Conservation (phyloP, 192 early-diverging fungal genomes). For the Coemansia sp. region DNA sequence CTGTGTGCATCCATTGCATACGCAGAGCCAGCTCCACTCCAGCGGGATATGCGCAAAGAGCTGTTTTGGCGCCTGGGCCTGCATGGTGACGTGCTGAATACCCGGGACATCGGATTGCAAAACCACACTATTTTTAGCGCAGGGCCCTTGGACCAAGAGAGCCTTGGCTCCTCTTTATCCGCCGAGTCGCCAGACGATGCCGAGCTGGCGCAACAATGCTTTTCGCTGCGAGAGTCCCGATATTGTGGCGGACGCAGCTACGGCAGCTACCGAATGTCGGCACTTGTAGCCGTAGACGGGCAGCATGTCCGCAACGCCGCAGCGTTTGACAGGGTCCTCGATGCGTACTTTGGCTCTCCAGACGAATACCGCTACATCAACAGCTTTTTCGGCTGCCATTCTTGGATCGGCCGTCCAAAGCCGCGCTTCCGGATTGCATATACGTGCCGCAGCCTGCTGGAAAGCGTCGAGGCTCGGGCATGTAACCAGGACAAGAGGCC, state of each 20-base stretch:
- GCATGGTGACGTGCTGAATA: not conserved
- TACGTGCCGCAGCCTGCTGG: constrained; percentile 39
- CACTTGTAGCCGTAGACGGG: constrained; percentile 20
- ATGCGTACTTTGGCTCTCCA: constrained; percentile 32
- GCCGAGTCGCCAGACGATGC: not conserved
- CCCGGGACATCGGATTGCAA: not conserved
- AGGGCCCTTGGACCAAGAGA: not conserved
- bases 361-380: constrained; percentile 26
- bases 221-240: constrained; percentile 23
- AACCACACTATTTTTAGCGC: not conserved
- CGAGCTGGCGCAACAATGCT: constrained; percentile 8
- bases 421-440: constrained; percentile 41
- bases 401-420: constrained; percentile 21
- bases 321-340: constrained; percentile 34
- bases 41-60: not conserved
- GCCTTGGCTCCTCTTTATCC: not conserved
- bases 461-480: constrained; percentile 18
- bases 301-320: constrained; percentile 16
- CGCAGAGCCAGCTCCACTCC: not conserved
- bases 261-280: constrained; percentile 31
- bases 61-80: not conserved
- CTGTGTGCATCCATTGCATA: not conserved
- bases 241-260: constrained; percentile 29
- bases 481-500: constrained; percentile 23
- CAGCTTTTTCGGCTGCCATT: constrained; percentile 35